Evolutionary conservation across 2,329 filamentous ascomycete species (phyloP).

Genomic region (Phaeosphaeriaceae sp.): DNA sequence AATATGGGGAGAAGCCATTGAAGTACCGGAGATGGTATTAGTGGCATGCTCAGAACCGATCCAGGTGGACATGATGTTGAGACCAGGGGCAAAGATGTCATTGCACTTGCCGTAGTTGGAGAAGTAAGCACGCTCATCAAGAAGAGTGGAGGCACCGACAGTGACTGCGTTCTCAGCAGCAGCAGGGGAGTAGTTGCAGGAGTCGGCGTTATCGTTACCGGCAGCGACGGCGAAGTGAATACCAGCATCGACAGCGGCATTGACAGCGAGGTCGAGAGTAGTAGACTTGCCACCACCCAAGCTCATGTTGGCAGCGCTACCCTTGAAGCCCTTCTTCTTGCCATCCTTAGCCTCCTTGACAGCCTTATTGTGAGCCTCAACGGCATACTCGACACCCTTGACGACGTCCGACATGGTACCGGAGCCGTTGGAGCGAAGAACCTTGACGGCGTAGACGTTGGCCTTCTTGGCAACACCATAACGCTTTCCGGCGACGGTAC

Average conservation of each 20-base stretch:
- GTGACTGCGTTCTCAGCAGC: constrained; percentile 91
- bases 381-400: constrained; percentile 96
- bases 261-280: constrained; percentile 88
- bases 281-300: constrained; percentile 96
- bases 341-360: constrained; percentile 80
- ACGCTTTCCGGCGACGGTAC: constrained; percentile 96
- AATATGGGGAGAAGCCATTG: constrained; percentile 98
- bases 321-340: constrained; percentile 97
- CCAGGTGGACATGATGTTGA: constrained; percentile 98
- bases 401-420: constrained; percentile 99
- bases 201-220: constrained; percentile 98
- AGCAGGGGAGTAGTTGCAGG: constrained; percentile 98
- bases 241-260: constrained; percentile 88
- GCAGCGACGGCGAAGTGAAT: constrained; percentile 98
- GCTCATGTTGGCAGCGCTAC: constrained; percentile 98
- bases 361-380: constrained; percentile 76
- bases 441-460: constrained; percentile 95
- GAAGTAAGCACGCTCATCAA: constrained; percentile 98
- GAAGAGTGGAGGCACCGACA: constrained; percentile 90
- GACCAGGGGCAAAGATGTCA: constrained; percentile 96
- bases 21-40: constrained; percentile 99
- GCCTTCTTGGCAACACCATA: constrained; percentile 99
- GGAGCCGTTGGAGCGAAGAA: constrained; percentile 94
- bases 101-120: constrained; percentile 99
- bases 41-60: constrained; percentile 93